A percentile compares a stretch with the other conserved stretches of the same genome.
phyloP scores from a whole-genome alignment of 2,329 filamentous ascomycete genomes.

The Pestalotiopsis sp. region DNA sequence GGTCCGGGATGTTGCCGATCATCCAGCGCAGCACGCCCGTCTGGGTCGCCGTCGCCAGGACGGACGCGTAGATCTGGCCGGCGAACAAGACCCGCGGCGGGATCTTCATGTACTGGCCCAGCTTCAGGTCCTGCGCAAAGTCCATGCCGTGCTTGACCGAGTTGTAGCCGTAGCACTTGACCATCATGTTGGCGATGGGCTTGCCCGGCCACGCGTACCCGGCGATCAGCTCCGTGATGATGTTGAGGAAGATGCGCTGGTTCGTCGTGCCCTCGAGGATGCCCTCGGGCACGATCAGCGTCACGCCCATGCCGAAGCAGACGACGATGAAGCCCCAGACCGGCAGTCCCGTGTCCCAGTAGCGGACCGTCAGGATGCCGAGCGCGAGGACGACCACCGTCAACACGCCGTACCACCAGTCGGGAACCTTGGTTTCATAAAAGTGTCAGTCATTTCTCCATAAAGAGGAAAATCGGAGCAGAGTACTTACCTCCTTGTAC shows the following conservation, averaged over 20 bases:
- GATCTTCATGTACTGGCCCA: constrained; percentile 36
- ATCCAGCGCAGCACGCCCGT: constrained; percentile 30
- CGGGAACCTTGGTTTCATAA: constrained; percentile 21
- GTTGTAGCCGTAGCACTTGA: constrained; percentile 36
- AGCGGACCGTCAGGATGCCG: constrained; percentile 29
- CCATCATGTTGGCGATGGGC: constrained; percentile 34
- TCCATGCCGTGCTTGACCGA: constrained; percentile 35
- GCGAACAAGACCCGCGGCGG: constrained; percentile 34
- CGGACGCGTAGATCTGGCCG: constrained; percentile 34
- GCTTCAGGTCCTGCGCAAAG: constrained; percentile 34
- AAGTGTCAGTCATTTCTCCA: no score
- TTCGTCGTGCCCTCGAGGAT: constrained; percentile 15
- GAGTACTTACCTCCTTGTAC: constrained; percentile 35
- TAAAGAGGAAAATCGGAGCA: no score
- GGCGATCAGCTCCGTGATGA: constrained; percentile 35
- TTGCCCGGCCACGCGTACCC: constrained; percentile 35
- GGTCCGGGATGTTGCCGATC: constrained; percentile 30
- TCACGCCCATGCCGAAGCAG: constrained; percentile 14
- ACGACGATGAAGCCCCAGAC: constrained; percentile 13
- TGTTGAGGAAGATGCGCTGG: constrained; percentile 28
- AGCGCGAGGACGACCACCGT: constrained; percentile 35
- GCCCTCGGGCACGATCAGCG: constrained; percentile 13
- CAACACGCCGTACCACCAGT: constrained; percentile 41
- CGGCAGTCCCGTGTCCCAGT: constrained; percentile 25
- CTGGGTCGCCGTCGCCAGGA: constrained; percentile 34